Base-by-base conservation (phyloP, 768 basidiomycete species). In the Rhodotorula toruloides region DNA sequence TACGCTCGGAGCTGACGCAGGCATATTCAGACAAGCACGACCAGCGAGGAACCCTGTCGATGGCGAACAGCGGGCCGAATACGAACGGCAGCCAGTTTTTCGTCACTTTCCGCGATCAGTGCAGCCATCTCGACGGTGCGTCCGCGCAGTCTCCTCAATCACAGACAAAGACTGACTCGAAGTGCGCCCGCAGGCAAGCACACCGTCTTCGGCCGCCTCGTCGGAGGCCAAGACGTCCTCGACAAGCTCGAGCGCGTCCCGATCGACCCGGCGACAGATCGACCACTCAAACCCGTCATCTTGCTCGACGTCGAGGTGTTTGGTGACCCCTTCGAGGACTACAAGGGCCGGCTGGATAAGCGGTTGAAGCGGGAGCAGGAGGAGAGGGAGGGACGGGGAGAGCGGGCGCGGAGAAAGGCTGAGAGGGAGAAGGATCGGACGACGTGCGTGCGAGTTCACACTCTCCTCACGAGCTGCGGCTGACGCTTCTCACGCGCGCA, bases 61-160 rank as follows among this genome's bases (percentile, higher is more conserved):
- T 98, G 96, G 96, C 96, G 4, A 98, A 98, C 77, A 88, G 88
- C 76, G 96, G 96, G 4, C 81, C 89, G 14, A 85, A 86, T 56
- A 91, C 93, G 13, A 99, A 99, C 74, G 87, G 88, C 85, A 77
- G 54, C 27, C 94, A 97, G 75, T 99, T 91, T 79, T 98, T 90
- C 77, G 75, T 98, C 50, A 92, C 94, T 0, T 98, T 97, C 82
- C 84, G 82, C 58, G 79, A 86, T 2, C 83, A 90, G 12, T 67
- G 66, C 53, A 83, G 89, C 0, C 85, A 98, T 76, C 84, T 99
- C 29, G 89, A 98, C 77, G 88, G 85, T 65, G 92, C 93, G 74
- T 91, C 93, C 49, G 1, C 12, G 34, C 31, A 22, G 8, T n/a
- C 56, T 0, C 32, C 12, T 8, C n/a, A 3, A 13, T 12, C 17